Percentiles rank a stretch among this genome's conserved stretches.
Conservation (phyloP, 371 early-diverging fungal genomes). For the Zopfochytrium polystomum region DNA sequence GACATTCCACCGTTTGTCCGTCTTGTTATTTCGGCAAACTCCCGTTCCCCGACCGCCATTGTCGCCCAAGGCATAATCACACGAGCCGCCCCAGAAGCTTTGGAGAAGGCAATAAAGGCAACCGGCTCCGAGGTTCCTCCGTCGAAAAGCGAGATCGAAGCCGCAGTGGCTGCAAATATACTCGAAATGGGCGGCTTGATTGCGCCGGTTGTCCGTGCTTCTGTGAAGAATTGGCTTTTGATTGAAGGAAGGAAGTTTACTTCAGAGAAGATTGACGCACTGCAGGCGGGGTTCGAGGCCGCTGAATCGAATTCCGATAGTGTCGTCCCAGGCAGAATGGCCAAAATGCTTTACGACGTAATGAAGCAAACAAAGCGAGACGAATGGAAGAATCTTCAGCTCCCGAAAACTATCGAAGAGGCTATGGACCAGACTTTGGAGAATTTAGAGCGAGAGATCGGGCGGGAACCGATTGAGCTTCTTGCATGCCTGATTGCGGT, state of each 20-base stretch:
- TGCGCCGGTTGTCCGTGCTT: conserved; percentile 15
- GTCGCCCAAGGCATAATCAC: conserved; percentile 3
- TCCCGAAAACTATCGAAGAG: conserved; percentile 12
- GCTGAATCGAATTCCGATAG: conserved; percentile 4
- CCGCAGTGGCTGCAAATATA: conserved; percentile 6
- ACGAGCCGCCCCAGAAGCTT: background rate
- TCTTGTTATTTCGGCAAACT: conserved; percentile 9
- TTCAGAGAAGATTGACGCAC: background rate
- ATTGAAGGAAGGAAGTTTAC: background rate
- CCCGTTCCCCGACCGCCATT: background rate
- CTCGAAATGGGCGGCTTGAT: conserved; percentile 20
- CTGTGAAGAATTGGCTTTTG: conserved; percentile 14
- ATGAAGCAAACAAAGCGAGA: background rate
- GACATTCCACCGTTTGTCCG: conserved; percentile 22
- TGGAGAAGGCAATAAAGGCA: background rate
- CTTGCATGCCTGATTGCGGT: conserved; percentile 4
- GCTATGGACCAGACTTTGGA: background rate
- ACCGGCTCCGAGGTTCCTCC: too few relatives aligned
- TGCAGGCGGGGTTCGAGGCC: background rate
- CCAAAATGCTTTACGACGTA: conserved; percentile 6
- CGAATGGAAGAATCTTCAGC: background rate
- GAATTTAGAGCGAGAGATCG: conserved; percentile 2
- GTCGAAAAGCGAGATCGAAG: conserved; percentile 2
- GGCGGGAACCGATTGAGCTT: background rate
- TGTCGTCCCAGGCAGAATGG: conserved; percentile 13